Base-by-base conservation (phyloP, 2,329 filamentous ascomycete species). In the Aspergillus sp. region DNA sequence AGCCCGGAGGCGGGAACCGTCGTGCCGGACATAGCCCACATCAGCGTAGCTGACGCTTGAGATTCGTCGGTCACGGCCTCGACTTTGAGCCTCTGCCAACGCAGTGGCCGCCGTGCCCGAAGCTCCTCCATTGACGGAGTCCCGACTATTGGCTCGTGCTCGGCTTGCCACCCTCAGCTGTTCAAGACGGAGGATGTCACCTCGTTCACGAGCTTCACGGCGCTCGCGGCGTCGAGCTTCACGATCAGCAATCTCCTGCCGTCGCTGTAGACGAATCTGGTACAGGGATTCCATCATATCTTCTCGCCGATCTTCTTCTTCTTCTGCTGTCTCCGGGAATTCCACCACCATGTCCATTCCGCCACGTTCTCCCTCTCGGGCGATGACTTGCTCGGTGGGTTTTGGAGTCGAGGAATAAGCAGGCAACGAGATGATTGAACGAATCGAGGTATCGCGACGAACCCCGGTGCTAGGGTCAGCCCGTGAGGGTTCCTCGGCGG, bases 381-480 rank as follows among this genome's bases (percentile, higher is more conserved):
- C 95, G 48, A 98, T 81, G 1, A 97, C 87, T 64, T 88, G 87
- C 73, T 99, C 95, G 46, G 86, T 87, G 19, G 89, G 87, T 50
- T 85, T 82, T 0, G 91, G 86, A 27, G 85, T 86, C 15, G 82
- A 83, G 3, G 89, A 88, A 73, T 99, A 99, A 0, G 90, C 84
- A 0, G 95, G 95, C 3, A 99, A 78, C 0, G 95, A 98, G 83
- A 97, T 95, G 56, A 98, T 87, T n/a, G 91, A 96, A 55, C 93
- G 88, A 46, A 98, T 82, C 8, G 91, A 96, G 1, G 90, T 92
- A 67, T 93, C 89, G 33, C 93, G 85, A 70, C 93, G 90, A 12
- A 96, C 85, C 72, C 75, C 66, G 37, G 57, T 61, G 22, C 57
- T 61, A 8, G 64, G 58, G 27, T 63, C 65, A 65, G 68, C 71